These are phyloP conservation scores for Uncinocarpus reesii DNA, from an alignment of 2,329 filamentous ascomycete species.

Conservation along the genomic window DNA sequence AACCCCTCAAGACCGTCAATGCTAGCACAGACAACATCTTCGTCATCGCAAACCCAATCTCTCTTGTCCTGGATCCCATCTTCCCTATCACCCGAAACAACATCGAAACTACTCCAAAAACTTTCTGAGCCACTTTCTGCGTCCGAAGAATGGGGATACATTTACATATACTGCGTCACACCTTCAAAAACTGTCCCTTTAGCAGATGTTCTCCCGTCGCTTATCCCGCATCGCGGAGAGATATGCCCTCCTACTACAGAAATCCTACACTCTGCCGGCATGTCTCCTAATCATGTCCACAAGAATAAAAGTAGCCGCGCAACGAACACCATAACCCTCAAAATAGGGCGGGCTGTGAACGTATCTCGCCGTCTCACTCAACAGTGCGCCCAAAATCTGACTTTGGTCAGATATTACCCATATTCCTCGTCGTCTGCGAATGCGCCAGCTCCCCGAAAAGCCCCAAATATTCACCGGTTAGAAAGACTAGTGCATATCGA, in stretches of 20 bases:
- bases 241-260: slow-evolving; percentile 22
- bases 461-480: slow-evolving; percentile 76
- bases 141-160: slow-evolving; percentile 75
- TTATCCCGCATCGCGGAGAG: slow-evolving; percentile 43
- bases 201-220: slow-evolving; percentile 47
- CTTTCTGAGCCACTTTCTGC: slow-evolving; percentile 64
- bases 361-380: slow-evolving; percentile 79
- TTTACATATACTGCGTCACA: slow-evolving; percentile 98
- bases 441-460: slow-evolving; percentile 27
- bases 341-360: slow-evolving; percentile 62
- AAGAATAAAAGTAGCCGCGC: slow-evolving; percentile 20
- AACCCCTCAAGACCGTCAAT: slow-evolving; percentile 15
- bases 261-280: slow-evolving; percentile 30
- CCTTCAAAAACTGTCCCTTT: slow-evolving; percentile 45
- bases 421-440: slow-evolving; percentile 48
- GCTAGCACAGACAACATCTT: slow-evolving; percentile 15
- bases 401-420: slow-evolving; percentile 83
- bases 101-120: slow-evolving; percentile 63
- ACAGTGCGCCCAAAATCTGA: slow-evolving; percentile 83
- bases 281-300: slow-evolving; percentile 19
- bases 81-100: slow-evolving; percentile 54
- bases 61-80: slow-evolving; percentile 60
- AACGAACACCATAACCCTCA: slow-evolving; percentile 54
- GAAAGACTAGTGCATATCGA: slow-evolving; percentile 88
- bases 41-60: slow-evolving; percentile 33